Conservation (phyloP, 352 stramenopile genomes). For the Pseudoperonospora humuli region DNA sequence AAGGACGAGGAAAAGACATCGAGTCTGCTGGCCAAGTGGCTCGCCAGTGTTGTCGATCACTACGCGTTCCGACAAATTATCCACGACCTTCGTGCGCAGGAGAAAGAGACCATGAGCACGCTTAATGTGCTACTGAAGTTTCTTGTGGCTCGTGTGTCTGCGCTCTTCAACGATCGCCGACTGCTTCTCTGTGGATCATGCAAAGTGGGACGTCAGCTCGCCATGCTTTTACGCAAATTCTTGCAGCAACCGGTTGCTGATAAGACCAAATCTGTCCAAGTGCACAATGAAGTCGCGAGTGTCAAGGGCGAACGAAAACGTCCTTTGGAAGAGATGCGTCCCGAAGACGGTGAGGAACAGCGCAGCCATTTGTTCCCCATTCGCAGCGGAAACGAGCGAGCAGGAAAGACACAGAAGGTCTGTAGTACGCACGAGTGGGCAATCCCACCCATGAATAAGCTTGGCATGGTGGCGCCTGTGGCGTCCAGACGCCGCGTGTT, state of each 20-base stretch:
- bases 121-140: conserved; percentile 70
- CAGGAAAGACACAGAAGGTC: conserved; percentile 55
- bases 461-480: conserved; percentile 30
- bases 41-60: conserved; percentile 65
- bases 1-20: conserved; percentile 11
- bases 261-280: conserved; percentile 5
- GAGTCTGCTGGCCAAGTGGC: conserved; percentile 61
- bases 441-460: conserved; percentile 35
- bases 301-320: conserved; percentile 37
- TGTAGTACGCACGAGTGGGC: conserved; percentile 38
- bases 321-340: conserved; percentile 44
- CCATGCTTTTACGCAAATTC: conserved; percentile 56
- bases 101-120: conserved; percentile 67
- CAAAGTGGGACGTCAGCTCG: conserved; percentile 41
- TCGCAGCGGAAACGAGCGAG: conserved; percentile 22
- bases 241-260: conserved; percentile 41
- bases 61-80: conserved; percentile 63
- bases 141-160: conserved; percentile 53
- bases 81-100: conserved; percentile 43
- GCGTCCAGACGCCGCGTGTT: conserved; percentile 58
- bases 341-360: conserved; percentile 28
- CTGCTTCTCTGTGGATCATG: conserved; percentile 51
- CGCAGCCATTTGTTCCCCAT: conserved; percentile 28
- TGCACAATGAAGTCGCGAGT: conserved; percentile 7
- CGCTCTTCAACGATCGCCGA: conserved; percentile 45